These are phyloP conservation scores for Fusarium compactum DNA, from an alignment of 2,329 filamentous ascomycete species.

Conservation along the genomic window DNA sequence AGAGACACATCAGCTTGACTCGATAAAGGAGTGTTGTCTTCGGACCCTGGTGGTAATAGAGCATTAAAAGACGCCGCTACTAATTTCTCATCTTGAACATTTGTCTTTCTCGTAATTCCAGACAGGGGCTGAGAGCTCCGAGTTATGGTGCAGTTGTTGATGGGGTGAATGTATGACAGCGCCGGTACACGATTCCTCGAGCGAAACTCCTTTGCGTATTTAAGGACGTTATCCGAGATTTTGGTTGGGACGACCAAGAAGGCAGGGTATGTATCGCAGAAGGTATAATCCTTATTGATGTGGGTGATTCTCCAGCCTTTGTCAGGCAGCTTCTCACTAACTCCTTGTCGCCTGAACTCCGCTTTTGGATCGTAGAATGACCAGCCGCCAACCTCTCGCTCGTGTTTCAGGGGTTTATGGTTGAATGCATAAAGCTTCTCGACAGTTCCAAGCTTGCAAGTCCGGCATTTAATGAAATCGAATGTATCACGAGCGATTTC, in stretches of 20 bases:
- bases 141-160: constrained; percentile 97
- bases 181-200: constrained; percentile 90
- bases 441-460: constrained; percentile 83
- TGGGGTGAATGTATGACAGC: constrained; percentile 92
- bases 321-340: constrained; percentile 81
- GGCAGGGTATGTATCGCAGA: constrained; percentile 92
- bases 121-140: constrained; percentile 92
- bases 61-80: constrained; percentile 87
- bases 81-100: constrained; percentile 94
- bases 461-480: constrained; percentile 84
- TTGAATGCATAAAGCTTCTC: constrained; percentile 93
- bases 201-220: constrained; percentile 90
- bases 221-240: constrained; percentile 97
- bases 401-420: constrained; percentile 79
- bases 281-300: constrained; percentile 90
- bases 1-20: constrained; percentile 65
- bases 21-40: constrained; percentile 51
- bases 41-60: constrained; percentile 50
- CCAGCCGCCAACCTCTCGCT: constrained; percentile 84
- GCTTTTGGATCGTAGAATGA: constrained; percentile 84
- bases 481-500: constrained; percentile 84
- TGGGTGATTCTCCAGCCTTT: constrained; percentile 89
- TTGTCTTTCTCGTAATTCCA: constrained; percentile 87
- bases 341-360: constrained; percentile 89
- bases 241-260: constrained; percentile 85